Base-by-base conservation (phyloP, 805 yeast species). In the Myxozyma vanderwaltii region DNA sequence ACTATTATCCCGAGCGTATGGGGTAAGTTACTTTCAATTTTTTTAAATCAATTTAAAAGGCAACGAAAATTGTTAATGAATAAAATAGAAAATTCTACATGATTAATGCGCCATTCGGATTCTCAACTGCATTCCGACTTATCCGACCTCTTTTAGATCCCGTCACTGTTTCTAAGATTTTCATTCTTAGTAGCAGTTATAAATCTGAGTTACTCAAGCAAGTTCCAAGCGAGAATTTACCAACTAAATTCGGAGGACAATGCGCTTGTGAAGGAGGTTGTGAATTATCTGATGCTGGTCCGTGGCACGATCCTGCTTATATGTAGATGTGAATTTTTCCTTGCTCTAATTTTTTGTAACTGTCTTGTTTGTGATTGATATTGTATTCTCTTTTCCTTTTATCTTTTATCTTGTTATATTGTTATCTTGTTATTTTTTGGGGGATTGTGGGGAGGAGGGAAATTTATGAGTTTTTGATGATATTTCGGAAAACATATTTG, bases 1-100 rank as follows among this genome's bases (percentile, higher is more conserved):
- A 94, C 77, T 92, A 89, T 77, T 94, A 94, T 74, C 99, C 99
- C 15, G 99, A 94, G 80, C 88, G 98, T 76, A 94, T 94, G 99
- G 99, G 99, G 71, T 91, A 89, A 35, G 63, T 38, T 1, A 15
- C 24, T 4, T 7, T 33, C 10, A 4, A 49, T 12, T 15, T 6
- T 10, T 52, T 10, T 19, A 40, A n/a, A 4, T 8, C 10, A 23
- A 19, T n/a, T 33, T 5, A 17, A 7, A 2, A 8, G 2, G 31
- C 12, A 23, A 24, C 12, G 45, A 4, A 15, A 4, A 33, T 13
- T 27, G n/a, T 2, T 8, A 15, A 33, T 38, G 4, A 39, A 6
- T 35, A 13, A n/a, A 15, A n/a, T 43, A 56, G 65, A 31, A 64
- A 64, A 35, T 94, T 92, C 73, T 92, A 91, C 77, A 78, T 91